These are phyloP conservation scores for Aspergillus aculeatus DNA, from an alignment of 2,329 filamentous ascomycete genomes.

Conservation along the genomic window DNA sequence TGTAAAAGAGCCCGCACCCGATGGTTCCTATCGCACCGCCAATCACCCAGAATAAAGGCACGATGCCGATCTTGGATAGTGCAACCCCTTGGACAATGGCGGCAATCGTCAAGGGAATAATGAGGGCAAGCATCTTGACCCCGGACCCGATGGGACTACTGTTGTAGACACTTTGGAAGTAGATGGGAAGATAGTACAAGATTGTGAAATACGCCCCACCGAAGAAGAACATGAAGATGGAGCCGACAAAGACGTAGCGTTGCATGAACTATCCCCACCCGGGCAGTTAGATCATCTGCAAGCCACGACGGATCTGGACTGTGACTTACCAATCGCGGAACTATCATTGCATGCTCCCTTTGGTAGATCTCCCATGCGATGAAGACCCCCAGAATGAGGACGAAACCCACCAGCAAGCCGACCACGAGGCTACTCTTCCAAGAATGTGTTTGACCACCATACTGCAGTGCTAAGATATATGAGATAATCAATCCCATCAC, in stretches of 20 bases:
- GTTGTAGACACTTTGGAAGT: constrained; percentile 44
- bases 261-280: constrained; percentile 21
- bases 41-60: constrained; percentile 26
- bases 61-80: constrained; percentile 27
- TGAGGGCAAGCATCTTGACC: constrained; percentile 44
- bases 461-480: too few relatives aligned
- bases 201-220: constrained; percentile 21
- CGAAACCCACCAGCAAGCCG: too few relatives aligned
- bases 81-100: constrained; percentile 27
- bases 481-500: constrained; percentile 30
- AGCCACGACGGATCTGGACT: constrained; percentile 23
- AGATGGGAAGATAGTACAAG: constrained; percentile 49
- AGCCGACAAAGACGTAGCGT: background rate
- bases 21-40: constrained; percentile 27
- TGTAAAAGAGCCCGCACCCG: constrained; percentile 35
- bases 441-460: too few relatives aligned
- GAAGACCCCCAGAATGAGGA: too few relatives aligned
- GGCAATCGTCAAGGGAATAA: constrained; percentile 33
- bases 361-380: too few relatives aligned
- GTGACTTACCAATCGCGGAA: too few relatives aligned
- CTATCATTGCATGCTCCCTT: too few relatives aligned
- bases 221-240: constrained; percentile 21
- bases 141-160: constrained; percentile 38
- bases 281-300: constrained; percentile 32
- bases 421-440: too few relatives aligned